Base-by-base conservation (phyloP, 352 stramenopile species). In the Ochromonadaceae sp. region DNA sequence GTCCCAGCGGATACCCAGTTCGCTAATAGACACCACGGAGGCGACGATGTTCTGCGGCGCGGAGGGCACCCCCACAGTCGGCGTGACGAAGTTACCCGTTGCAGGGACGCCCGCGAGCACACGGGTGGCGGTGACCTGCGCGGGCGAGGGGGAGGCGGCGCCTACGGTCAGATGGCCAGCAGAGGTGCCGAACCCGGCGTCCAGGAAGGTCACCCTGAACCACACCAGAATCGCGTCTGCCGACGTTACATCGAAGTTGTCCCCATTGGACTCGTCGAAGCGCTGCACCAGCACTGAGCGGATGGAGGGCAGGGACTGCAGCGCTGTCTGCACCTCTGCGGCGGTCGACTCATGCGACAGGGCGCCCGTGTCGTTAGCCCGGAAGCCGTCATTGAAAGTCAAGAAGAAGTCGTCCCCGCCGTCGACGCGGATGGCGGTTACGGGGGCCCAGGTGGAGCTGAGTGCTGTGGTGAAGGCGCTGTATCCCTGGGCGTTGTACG, bases 401-500 rank as follows among this genome's bases (percentile, higher is more conserved):
- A 70, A 40, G 12, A 0, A 25, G 53, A 67, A 69, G 5, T 22
- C 20, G 25, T 22, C 14, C 1, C 30, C 40, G 52, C 2, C 20
- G n/a, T 5, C 34, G 2, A 22, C 38, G 31, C 26, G 2, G 20
- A 63, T 34, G 10, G 22, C 7, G 20, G 35, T 26, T 40, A 63
- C 35, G 28, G 34, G 3, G 2, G 55, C 35, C 55, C 55, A 63
- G 9, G 48, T 10, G 36, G 31, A 4, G 9, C 20, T 5, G 15
- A 10, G 38, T 22, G 55, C 55, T 14, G 52, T 30, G 17, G 55
- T 50, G 31, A 31, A 63, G 14, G 82, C 62, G 4, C 76, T 77
- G 62, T 87, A 93, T 4, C 86, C 86, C 14, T 85, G 50, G 43
- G 81, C 71, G 66, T 88, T 92, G 66, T 85, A 90, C 2, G 86